phyloP scores from a whole-genome alignment of 2,329 filamentous ascomycete genomes.

The Verticillium isaacii region DNA sequence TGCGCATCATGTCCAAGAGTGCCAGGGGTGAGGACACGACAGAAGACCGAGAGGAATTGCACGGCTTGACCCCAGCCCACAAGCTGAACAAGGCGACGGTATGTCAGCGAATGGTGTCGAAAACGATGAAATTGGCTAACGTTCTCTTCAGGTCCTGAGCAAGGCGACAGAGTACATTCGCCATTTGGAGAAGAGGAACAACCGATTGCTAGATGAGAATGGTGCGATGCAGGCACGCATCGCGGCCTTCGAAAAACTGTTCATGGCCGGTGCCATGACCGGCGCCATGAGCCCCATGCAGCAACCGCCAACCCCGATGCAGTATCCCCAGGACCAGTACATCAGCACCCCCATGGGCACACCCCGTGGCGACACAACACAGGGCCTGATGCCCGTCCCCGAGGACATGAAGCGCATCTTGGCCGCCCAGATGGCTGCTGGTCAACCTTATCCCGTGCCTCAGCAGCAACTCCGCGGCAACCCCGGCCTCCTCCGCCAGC shows the following conservation, averaged over 20 bases:
- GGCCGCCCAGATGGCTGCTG: slow-evolving; percentile 49
- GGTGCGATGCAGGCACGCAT: slow-evolving; percentile 72
- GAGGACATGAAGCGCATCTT: slow-evolving; percentile 61
- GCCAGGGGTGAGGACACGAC: slow-evolving; percentile 62
- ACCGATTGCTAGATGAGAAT: slow-evolving; percentile 77
- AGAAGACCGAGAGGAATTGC: slow-evolving; percentile 73
- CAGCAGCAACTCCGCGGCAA: slow-evolving; percentile 42
- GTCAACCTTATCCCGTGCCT: slow-evolving; percentile 48
- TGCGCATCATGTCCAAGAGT: slow-evolving; percentile 77
- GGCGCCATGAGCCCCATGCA: slow-evolving; percentile 51
- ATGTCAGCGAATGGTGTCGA: slow-evolving; percentile 8
- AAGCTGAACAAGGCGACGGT: slow-evolving; percentile 98
- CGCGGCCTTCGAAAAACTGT: slow-evolving; percentile 71
- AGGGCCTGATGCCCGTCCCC: slow-evolving; percentile 61
- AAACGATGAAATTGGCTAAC: not conserved
- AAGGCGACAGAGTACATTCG: slow-evolving; percentile 96
- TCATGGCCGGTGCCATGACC: slow-evolving; percentile 70
- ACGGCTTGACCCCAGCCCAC: slow-evolving; percentile 80
- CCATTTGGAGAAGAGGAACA: slow-evolving; percentile 88
- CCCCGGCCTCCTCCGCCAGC: slow-evolving; percentile 45
- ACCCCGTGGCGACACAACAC: slow-evolving; percentile 35
- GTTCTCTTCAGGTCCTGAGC: slow-evolving; percentile 60
- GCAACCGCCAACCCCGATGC: slow-evolving; percentile 48
- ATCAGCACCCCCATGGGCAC: slow-evolving; percentile 39
- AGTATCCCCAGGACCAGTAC: slow-evolving; percentile 43